phyloP scores from a whole-genome alignment of 768 basidiomycete species.

The Polyporus arcularius region DNA sequence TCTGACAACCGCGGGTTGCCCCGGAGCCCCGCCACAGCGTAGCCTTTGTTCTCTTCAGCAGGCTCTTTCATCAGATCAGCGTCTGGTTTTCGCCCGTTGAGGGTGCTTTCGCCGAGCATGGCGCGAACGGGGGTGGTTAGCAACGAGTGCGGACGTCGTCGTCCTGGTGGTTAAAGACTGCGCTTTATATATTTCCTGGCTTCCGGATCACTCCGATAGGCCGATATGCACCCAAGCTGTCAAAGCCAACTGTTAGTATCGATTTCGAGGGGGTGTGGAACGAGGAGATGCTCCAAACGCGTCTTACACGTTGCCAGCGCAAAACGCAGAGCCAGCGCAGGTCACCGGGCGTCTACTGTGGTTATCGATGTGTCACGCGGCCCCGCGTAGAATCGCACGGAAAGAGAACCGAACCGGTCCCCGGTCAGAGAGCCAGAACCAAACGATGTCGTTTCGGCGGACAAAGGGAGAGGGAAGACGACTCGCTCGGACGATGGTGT shows the following conservation, averaged over 20 bases:
- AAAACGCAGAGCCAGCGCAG: slow-evolving; percentile 1
- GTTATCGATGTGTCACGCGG: slow-evolving; percentile 6
- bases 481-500: not conserved
- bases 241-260: not conserved
- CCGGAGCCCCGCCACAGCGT: not conserved
- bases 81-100: not conserved
- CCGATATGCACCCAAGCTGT: not conserved
- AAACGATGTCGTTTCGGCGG: not conserved
- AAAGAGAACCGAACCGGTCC: not conserved
- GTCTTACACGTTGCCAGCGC: slow-evolving; percentile 8
- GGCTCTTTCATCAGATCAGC: not conserved
- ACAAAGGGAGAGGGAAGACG: not conserved
- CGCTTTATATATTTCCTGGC: not conserved
- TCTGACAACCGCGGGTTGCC: not conserved
- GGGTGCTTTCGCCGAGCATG: not conserved
- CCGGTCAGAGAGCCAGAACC: not conserved
- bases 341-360: slow-evolving; percentile 5
- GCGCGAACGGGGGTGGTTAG: not conserved
- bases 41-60: not conserved
- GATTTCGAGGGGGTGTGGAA: not conserved
- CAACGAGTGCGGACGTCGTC: not conserved
- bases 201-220: slow-evolving; percentile 3
- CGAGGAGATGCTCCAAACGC: not conserved
- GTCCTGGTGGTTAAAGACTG: slow-evolving; percentile 1
- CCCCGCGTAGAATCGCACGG: not conserved